Conservation (phyloP, 2,329 filamentous ascomycete genomes). For the Anisogramma anomala region DNA sequence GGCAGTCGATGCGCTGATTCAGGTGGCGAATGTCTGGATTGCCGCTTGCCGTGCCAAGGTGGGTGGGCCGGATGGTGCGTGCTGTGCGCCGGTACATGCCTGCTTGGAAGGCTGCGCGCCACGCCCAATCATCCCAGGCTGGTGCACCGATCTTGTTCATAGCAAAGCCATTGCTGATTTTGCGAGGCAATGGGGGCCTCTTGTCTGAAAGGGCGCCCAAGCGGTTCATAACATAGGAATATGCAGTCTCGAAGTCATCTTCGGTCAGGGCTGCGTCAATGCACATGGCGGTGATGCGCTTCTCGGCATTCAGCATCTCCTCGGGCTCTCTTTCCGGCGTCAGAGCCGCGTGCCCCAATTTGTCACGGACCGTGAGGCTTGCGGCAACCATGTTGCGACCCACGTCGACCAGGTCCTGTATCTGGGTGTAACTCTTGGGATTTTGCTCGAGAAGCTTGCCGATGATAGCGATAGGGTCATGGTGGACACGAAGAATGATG, state of each 20-base stretch:
- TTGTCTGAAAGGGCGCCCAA: constrained; percentile 32
- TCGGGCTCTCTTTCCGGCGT: constrained; percentile 20
- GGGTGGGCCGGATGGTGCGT: constrained; percentile 43
- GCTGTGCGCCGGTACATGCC: constrained; percentile 56
- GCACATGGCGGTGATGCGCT: constrained; percentile 67
- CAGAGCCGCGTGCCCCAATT: constrained; percentile 18
- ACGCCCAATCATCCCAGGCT: constrained; percentile 53
- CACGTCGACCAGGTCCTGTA: constrained; percentile 62
- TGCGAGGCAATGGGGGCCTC: constrained; percentile 10
- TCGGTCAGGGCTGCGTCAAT: constrained; percentile 60
- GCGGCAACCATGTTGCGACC: constrained; percentile 55
- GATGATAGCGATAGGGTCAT: constrained; percentile 63
- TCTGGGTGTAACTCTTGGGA: constrained; percentile 56
- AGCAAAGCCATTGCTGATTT: constrained; percentile 18
- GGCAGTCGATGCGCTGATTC: constrained; percentile 70
- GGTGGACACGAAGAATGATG: constrained; percentile 63
- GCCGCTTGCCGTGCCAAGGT: constrained; percentile 47
- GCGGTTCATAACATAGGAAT: constrained; percentile 68
- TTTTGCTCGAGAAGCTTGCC: constrained; percentile 68
- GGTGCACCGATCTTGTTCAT: constrained; percentile 12
- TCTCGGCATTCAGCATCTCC: constrained; percentile 36
- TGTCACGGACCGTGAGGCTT: constrained; percentile 32
- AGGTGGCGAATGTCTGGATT: constrained; percentile 57
- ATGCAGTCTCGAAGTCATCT: constrained; percentile 76
- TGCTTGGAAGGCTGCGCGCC: constrained; percentile 68